A percentile compares a stretch with the other conserved stretches of the same genome.
phyloP scores from a whole-genome alignment of 495 filamentous ascomycete species.

The Talaromyces thailandensis region DNA sequence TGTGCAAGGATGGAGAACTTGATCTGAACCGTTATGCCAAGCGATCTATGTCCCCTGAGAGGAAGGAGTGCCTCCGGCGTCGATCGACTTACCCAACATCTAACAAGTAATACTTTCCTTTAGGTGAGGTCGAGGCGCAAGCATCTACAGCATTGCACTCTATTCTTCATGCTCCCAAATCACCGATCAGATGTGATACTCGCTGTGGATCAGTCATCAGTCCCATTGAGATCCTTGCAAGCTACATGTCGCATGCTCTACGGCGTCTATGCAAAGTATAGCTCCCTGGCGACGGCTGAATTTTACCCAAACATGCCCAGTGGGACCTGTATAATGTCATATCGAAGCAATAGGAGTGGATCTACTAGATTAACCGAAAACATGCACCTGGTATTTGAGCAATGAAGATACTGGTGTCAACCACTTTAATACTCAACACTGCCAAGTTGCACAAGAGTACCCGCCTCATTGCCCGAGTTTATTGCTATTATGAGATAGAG shows the following conservation, averaged over 20 bases:
- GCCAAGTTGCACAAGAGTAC: not conserved
- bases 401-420: not conserved
- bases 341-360: too few relatives aligned
- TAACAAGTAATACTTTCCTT: not conserved
- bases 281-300: too few relatives aligned
- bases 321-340: too few relatives aligned
- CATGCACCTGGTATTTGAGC: not conserved
- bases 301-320: too few relatives aligned
- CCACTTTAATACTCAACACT: not conserved
- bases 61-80: not conserved
- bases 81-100: not conserved
- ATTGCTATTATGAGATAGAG: not conserved
- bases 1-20: slow-evolving; percentile 82
- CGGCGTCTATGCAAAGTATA: too few relatives aligned
- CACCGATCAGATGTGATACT: not conserved
- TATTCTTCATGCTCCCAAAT: not conserved
- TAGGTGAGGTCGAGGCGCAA: not conserved
- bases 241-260: not conserved
- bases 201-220: not conserved
- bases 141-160: not conserved
- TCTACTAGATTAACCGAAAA: not conserved
- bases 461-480: not conserved
- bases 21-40: too few relatives aligned
- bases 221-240: not conserved
- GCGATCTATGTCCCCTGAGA: too few relatives aligned